A percentile compares a stretch with the other conserved stretches of the same genome.
Evolutionary conservation across 495 filamentous ascomycete species (phyloP).

Genomic region (Bombardia bombarda): DNA sequence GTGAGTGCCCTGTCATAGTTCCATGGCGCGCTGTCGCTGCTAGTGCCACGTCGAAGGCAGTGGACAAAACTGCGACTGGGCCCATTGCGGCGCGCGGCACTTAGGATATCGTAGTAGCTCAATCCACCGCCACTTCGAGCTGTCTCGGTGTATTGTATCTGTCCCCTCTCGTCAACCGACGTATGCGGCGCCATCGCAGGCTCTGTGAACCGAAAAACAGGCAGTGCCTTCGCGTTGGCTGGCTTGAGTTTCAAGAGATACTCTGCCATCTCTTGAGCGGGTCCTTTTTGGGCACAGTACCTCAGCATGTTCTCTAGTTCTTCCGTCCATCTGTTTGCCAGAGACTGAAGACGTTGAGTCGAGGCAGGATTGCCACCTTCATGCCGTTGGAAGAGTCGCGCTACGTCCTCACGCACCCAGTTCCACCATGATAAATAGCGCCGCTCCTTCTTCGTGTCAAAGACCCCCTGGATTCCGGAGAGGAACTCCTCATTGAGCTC

Average conservation of each 20-base stretch:
- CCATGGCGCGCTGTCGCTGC: not conserved
- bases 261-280: not conserved
- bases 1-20: constrained; percentile 51
- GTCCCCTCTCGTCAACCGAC: not conserved
- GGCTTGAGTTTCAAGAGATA: no score
- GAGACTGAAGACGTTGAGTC: constrained; percentile 33
- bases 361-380: not conserved
- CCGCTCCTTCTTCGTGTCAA: not conserved
- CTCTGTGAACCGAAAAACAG: not conserved
- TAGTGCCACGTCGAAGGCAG: no score
- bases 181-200: not conserved
- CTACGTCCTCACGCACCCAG: constrained; percentile 74
- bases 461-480: not conserved
- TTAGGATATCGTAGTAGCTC: not conserved
- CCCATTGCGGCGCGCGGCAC: not conserved
- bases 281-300: not conserved
- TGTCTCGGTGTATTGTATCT: not conserved
- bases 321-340: constrained; percentile 86
- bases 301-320: constrained; percentile 45
- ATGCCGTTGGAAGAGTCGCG: constrained; percentile 47
- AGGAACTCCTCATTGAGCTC: not conserved
- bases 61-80: not conserved
- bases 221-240: not conserved
- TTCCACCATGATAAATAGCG: constrained; percentile 34
- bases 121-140: no score